Evolutionary conservation across 2,329 filamentous ascomycete species (phyloP).

Genomic region (Septoria petroselini): DNA sequence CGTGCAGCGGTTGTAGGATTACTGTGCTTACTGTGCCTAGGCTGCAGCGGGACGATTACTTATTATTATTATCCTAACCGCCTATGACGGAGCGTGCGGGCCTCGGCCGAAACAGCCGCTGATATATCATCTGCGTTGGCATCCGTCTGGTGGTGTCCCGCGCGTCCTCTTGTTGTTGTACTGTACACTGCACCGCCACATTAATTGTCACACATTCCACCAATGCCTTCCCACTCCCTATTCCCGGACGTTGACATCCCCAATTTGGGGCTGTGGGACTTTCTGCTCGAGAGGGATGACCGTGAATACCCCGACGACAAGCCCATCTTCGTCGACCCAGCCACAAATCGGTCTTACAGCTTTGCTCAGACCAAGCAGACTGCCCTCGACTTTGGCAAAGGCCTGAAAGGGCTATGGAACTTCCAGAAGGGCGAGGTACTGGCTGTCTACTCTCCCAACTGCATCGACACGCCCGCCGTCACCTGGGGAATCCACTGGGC

Average conservation of each 20-base stretch:
- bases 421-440: constrained; percentile 84
- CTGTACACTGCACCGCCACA: too few relatives aligned
- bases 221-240: constrained; percentile 30
- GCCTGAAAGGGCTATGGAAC: constrained; percentile 67
- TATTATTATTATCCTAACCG: too few relatives aligned
- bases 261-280: constrained; percentile 70
- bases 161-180: too few relatives aligned
- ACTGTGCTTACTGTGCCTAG: too few relatives aligned
- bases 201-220: neutral
- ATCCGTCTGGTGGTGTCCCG: neutral
- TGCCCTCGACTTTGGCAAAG: constrained; percentile 73
- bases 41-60: too few relatives aligned
- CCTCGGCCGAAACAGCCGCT: too few relatives aligned
- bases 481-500: constrained; percentile 80
- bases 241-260: constrained; percentile 68
- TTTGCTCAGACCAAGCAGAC: constrained; percentile 63
- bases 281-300: constrained; percentile 69
- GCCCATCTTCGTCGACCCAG: constrained; percentile 73
- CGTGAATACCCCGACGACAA: constrained; percentile 68
- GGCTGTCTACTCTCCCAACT: constrained; percentile 78
- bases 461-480: constrained; percentile 74
- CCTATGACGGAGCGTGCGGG: too few relatives aligned
- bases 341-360: constrained; percentile 67
- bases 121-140: too few relatives aligned
- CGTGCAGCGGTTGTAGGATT: too few relatives aligned